Base-by-base conservation (phyloP, 768 basidiomycete species). In the Naganishia friedmannii region DNA sequence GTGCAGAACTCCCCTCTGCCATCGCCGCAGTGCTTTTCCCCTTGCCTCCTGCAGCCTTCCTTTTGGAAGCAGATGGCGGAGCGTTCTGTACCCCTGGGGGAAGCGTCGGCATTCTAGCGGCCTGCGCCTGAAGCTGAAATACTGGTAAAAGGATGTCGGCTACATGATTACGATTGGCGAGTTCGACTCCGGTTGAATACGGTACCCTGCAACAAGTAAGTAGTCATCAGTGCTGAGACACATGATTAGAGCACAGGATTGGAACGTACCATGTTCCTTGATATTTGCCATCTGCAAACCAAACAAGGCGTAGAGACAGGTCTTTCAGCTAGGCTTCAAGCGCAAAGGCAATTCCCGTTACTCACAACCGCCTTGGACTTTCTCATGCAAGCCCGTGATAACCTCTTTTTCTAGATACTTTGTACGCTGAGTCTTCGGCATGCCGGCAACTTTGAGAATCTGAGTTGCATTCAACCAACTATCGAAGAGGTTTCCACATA, bases 381-480 rank as follows among this genome's bases (percentile, higher is more conserved):
- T 98, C 82, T 99, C 95, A 81, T 96, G 92, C 82, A 90, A 89
- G 56, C 93, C 93, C 68, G 90, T 73, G n/a, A 94, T 86, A 72
- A 99, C 92, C 83, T 99, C 95, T 81, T 94, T 96, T 85, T 98
- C 83, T 37, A 84, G 75, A 55, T 98, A 96, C 86, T 97, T 97
- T 19, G 95, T 97, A 48, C 96, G 86, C 53, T 90, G 87, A 0
- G 93, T 93, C 82, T 99, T 99, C 84, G 95, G 93, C 72, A 98
- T 90, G 51, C 96, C 96, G 12, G 95, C 94, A 46, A 99, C 95
- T 83, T 99, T 99, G 75, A 99, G 87, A 72, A 99, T 97, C 82
- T 99, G 96, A 2, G 96, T 98, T 75, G 96, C 96, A 84, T 99
- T 99, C 73, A 99, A 73, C 81, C 81, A 82, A 12, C 78, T 78